phyloP scores from a whole-genome alignment of 2,329 filamentous ascomycete genomes.

The Trichophyton rubrum region DNA sequence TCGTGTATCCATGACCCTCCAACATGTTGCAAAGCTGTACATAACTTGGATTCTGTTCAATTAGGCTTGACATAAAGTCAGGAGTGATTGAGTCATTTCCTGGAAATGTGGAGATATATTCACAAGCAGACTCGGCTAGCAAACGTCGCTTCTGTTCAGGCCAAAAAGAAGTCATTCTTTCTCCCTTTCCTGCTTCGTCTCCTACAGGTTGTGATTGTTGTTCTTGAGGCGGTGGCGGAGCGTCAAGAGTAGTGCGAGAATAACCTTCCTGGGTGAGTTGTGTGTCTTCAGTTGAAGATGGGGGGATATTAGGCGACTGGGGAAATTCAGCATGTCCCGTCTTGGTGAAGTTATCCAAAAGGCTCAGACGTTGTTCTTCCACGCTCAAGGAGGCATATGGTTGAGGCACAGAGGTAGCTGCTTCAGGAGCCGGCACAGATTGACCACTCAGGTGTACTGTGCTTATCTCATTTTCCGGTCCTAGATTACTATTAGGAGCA shows the following conservation, averaged over 20 bases:
- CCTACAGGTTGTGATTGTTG: background rate
- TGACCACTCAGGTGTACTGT: background rate
- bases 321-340: background rate
- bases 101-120: slow-evolving; percentile 33
- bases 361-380: slow-evolving; percentile 1
- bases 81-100: slow-evolving; percentile 30
- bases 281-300: background rate
- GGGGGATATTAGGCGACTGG: background rate
- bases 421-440: background rate
- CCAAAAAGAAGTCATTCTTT: slow-evolving; percentile 30
- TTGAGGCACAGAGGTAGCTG: background rate
- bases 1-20: slow-evolving; percentile 37
- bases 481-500: background rate
- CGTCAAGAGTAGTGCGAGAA: background rate
- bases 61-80: slow-evolving; percentile 34
- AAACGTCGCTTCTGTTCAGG: slow-evolving; percentile 36
- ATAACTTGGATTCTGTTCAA: slow-evolving; percentile 45
- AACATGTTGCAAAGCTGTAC: slow-evolving; percentile 43
- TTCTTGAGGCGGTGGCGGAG: background rate
- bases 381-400: background rate
- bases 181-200: slow-evolving; percentile 17
- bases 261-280: background rate
- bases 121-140: slow-evolving; percentile 39
- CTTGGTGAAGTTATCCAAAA: background rate
- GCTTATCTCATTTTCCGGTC: background rate